Base-by-base conservation (phyloP, 805 yeast species). In the Wickerhamomyces rabaulensis region DNA sequence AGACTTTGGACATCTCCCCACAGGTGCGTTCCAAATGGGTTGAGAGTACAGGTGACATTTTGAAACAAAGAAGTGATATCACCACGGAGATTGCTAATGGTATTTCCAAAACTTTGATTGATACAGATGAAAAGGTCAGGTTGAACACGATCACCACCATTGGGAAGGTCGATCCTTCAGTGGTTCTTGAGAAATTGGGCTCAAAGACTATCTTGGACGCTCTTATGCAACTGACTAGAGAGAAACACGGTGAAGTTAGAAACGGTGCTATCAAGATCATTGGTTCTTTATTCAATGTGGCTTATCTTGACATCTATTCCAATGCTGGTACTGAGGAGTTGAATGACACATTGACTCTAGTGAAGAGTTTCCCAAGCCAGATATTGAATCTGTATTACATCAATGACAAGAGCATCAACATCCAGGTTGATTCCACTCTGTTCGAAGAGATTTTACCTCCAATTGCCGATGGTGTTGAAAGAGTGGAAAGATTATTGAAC, bases 51-150 rank as follows among this genome's bases (percentile, higher is more conserved):
- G 72, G 82, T 0, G 62, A 57, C 1, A 72, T 84, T 8, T 50
- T 88, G 2, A 55, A 60, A 6, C 50, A 61, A 4, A 70, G 81
- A 50, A 60, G 63, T 17, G 82, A 78, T 47, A 61, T 76, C 1
- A 66, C 75, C 2, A 55, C 65, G 0, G 90, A 84, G 41, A 65
- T 82, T 2, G 64, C 72, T 6, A 73, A 70, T 47, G 87, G 91
- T 1, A 54, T 87, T 10, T 68, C 79, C 16, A 84, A 84, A 55
- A 80, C 91, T 31, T 68, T 90, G 22, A 71, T 85, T 35, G 97
- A 90, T 65, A 68, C 82, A 0, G 89, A 87, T 55, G 92, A 84
- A 48, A 74, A 70, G 35, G 95, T 88, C 3, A 73, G 97, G 53
- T 67, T 78, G 29, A 64, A 74, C 1, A 79, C 94, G 0, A 79